These are phyloP conservation scores for Poa annua DNA, from an alignment of 176 grass and related monocot genomes.

Conservation along the genomic window DNA sequence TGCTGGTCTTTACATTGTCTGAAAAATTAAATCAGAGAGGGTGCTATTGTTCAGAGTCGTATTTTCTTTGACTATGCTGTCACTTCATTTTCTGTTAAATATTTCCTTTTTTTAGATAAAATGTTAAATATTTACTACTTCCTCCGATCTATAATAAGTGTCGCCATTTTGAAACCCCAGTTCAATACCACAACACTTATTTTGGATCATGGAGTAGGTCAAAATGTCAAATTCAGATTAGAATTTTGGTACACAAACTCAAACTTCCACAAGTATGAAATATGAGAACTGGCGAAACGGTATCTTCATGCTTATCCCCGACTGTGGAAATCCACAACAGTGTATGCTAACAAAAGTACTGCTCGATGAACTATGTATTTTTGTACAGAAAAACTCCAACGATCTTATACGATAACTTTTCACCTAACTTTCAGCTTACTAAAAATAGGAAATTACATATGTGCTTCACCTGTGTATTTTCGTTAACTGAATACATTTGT, in stretches of 20 bases:
- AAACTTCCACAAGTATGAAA: not conserved
- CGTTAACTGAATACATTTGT: not conserved
- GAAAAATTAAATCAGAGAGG: not conserved
- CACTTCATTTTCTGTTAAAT: not conserved
- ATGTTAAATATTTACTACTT: no score
- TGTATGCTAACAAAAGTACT: not conserved
- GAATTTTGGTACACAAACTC: not conserved
- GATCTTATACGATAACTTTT: conserved; percentile 37
- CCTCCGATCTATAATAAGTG: no score
- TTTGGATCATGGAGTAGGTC: not conserved
- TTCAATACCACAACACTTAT: no score
- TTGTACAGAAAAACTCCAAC: conserved; percentile 44
- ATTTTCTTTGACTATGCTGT: not conserved
- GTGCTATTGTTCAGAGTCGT: not conserved
- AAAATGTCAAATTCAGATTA: not conserved
- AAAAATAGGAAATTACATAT: conserved; percentile 28
- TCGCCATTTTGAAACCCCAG: no score
- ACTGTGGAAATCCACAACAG: not conserved
- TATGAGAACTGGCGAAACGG: not conserved
- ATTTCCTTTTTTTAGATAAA: no score
- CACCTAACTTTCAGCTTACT: not conserved
- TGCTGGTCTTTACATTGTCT: not conserved
- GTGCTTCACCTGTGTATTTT: conserved; percentile 40
- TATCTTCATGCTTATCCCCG: not conserved
- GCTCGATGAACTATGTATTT: conserved; percentile 41